Base-by-base conservation (phyloP, 1,139 yeast genomes). In the Zygosaccharomyces pseudobailii region DNA sequence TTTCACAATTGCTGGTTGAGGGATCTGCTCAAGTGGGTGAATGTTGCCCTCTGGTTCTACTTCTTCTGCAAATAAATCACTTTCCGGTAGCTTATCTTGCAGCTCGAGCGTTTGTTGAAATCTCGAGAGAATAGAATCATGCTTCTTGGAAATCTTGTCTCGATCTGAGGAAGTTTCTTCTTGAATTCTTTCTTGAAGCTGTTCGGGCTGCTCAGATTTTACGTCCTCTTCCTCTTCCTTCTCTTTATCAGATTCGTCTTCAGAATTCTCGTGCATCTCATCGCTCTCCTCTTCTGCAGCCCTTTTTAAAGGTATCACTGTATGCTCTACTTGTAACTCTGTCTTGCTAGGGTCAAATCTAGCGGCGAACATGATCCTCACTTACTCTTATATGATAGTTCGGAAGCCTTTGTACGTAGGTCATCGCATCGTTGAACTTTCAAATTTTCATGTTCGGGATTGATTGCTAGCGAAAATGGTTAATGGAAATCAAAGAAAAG, bases 1-100 rank as follows among this genome's bases (percentile, higher is more conserved):
- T 38, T 51, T 55, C 2, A 62, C 63, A 9, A 80, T 69, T 39
- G 71, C 80, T 0, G 94, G 95, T 64, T 88, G 96, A 1, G 97
- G 97, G 44, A 90, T 70, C 9, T 96, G 95, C 3, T 76, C 83
- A 40, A 90, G 71, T 39, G 79, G 83, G 52, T 77, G 79, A 23
- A 69, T 70, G 1, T 62, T 67, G 3, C 61, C 61, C n/a, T 62
- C 68, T 5, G 60, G 68, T 4, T 50, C 65, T 4, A 54, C 61
- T n/a, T 62, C 68, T 2, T 52, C 57, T 3, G 54, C 57, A 3
- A 38, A 44, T 9, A 51, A 45, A 3, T 45, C 53, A 10, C 43
- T 45, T 4, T 56, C 38, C 22, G 53, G 43, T 54, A 63, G 57
- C 51, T 53, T 57, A 30, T 67, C 70, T 59, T 56, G 67, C 10